These are phyloP conservation scores for Dendrostoma leiphaemia DNA, from an alignment of 2,329 filamentous ascomycete species.

Conservation along the genomic window DNA sequence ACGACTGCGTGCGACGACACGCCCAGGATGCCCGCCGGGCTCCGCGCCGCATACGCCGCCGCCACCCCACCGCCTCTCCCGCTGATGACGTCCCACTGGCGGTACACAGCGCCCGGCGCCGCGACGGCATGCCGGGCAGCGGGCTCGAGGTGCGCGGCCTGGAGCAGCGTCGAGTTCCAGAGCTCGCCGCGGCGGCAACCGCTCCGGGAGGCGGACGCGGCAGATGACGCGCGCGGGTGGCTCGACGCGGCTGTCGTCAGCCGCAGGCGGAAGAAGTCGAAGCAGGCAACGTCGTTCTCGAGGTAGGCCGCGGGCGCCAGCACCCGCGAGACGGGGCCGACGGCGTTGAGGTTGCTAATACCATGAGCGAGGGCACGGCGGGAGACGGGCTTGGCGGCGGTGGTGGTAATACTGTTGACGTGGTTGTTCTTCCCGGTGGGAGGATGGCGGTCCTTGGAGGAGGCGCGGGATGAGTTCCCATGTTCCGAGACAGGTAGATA, in stretches of 20 bases:
- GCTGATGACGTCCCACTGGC: slow-evolving; percentile 20
- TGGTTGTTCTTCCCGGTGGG: too few species aligned
- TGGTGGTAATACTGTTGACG: too few species aligned
- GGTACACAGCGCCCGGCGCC: slow-evolving; percentile 34
- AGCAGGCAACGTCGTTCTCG: slow-evolving; percentile 20
- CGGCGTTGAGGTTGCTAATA: slow-evolving; percentile 26
- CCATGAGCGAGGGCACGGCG: slow-evolving; percentile 30
- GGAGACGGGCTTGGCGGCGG: slow-evolving; percentile 23
- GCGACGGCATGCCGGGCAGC: slow-evolving; percentile 35
- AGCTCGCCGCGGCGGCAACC: slow-evolving; percentile 25
- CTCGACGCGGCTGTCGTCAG: slow-evolving; percentile 24
- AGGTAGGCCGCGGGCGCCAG: slow-evolving; percentile 16
- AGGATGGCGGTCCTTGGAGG: background rate
- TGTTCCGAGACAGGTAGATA: slow-evolving; percentile 11
- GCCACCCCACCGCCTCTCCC: background rate
- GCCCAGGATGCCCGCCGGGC: too few species aligned
- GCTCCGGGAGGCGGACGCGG: too few species aligned
- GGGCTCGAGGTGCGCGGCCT: slow-evolving; percentile 33
- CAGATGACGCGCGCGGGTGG: too few species aligned
- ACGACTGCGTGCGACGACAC: too few species aligned
- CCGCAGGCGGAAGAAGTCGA: slow-evolving; percentile 34
- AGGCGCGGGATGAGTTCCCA: background rate
- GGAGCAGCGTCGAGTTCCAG: slow-evolving; percentile 31
- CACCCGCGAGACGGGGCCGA: slow-evolving; percentile 29
- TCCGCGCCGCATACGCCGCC: too few species aligned